Conservation (phyloP, 2,329 filamentous ascomycete species). For the Myotisia sp. region DNA sequence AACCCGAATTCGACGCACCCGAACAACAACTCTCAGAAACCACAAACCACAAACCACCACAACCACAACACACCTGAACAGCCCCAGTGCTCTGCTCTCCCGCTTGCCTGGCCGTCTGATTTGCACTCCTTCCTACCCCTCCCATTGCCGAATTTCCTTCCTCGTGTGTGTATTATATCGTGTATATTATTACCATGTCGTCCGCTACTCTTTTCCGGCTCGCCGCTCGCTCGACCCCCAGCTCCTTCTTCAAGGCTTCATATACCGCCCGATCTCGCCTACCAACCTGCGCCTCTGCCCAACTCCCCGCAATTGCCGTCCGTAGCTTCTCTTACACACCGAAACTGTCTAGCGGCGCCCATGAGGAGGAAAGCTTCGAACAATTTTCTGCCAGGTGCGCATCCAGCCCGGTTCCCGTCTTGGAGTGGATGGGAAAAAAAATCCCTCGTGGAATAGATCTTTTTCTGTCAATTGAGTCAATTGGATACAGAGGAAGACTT, state of each 20-base stretch:
- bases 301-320: conserved; percentile 43
- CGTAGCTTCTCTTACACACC: conserved; percentile 46
- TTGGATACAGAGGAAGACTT: too few species aligned
- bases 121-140: conserved; percentile 2
- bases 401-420: conserved; percentile 10
- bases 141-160: conserved; percentile 3
- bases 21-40: too few species aligned
- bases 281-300: conserved; percentile 41
- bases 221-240: conserved; percentile 47
- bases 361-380: conserved; percentile 95
- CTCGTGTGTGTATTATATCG: too few species aligned
- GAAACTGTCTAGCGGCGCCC: conserved; percentile 43
- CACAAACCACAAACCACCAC: conserved; percentile 3
- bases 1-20: too few species aligned
- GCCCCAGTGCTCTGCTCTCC: conserved; percentile 8
- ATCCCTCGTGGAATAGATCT: too few species aligned
- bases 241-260: conserved; percentile 49
- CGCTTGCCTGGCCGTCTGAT: not conserved
- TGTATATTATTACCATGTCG: conserved; percentile 50
- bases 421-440: too few species aligned
- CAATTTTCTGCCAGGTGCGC: conserved; percentile 91
- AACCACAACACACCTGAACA: too few species aligned
- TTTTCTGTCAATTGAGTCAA: too few species aligned
- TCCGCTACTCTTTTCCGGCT: conserved; percentile 55
- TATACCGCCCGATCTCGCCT: conserved; percentile 45